Conservation (phyloP, 352 stramenopile genomes). For the Phytophthora lateralis region DNA sequence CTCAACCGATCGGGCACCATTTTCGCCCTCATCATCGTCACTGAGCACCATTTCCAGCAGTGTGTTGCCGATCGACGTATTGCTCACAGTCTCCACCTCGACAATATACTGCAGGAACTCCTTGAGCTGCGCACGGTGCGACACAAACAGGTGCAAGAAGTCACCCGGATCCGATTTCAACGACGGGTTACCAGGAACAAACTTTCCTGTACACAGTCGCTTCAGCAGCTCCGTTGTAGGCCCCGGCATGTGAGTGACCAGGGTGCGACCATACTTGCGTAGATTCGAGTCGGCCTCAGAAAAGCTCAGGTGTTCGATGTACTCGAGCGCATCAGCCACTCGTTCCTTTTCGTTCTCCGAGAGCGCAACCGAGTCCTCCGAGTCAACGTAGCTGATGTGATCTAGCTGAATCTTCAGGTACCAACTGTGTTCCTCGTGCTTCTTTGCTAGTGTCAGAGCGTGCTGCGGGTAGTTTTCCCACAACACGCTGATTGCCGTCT, state of each 20-base stretch:
- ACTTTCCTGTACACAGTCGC: slow-evolving; percentile 88
- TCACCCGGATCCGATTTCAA: slow-evolving; percentile 85
- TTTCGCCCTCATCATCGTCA: slow-evolving; percentile 54
- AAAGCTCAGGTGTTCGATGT: slow-evolving; percentile 89
- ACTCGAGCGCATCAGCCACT: slow-evolving; percentile 89
- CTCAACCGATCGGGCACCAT: slow-evolving; percentile 37
- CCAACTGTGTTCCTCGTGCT: slow-evolving; percentile 91
- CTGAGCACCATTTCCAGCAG: slow-evolving; percentile 89
- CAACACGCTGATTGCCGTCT: slow-evolving; percentile 93
- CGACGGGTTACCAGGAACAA: slow-evolving; percentile 52
- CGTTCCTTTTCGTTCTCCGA: slow-evolving; percentile 81
- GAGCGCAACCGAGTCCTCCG: slow-evolving; percentile 66
- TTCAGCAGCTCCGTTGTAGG: slow-evolving; percentile 92
- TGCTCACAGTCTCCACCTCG: slow-evolving; percentile 86
- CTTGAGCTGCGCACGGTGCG: slow-evolving; percentile 87
- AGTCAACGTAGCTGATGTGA: slow-evolving; percentile 88
- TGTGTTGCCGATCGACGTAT: slow-evolving; percentile 90
- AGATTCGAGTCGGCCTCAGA: slow-evolving; percentile 87
- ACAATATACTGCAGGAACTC: slow-evolving; percentile 92
- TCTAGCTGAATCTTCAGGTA: slow-evolving; percentile 94
- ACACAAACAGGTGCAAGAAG: slow-evolving; percentile 94
- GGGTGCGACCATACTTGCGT: slow-evolving; percentile 87
- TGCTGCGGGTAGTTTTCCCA: slow-evolving; percentile 93
- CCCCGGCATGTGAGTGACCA: slow-evolving; percentile 88
- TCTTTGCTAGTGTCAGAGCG: slow-evolving; percentile 89